phyloP scores from a whole-genome alignment of 1,284 basidiomycete species.

The Apiotrichum laibachii region DNA sequence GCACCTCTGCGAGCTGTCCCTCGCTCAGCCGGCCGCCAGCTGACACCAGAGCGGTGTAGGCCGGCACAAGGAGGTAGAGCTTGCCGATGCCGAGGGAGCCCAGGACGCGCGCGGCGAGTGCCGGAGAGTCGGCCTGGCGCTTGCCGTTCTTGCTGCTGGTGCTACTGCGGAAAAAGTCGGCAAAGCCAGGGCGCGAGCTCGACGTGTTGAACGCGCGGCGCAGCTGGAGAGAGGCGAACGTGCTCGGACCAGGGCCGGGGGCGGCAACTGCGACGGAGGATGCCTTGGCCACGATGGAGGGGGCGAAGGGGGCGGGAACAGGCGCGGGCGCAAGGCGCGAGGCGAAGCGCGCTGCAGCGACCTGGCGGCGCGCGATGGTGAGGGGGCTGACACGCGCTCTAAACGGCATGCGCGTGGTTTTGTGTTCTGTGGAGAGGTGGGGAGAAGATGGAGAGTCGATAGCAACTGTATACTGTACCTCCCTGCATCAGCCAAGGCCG shows the following conservation, averaged over 20 bases:
- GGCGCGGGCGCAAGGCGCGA: slow-evolving; percentile 5
- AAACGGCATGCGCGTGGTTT: slow-evolving; percentile 25
- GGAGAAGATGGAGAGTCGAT: not conserved
- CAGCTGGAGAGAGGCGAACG: not conserved
- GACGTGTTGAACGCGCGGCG: slow-evolving; percentile 1
- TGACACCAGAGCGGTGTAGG: slow-evolving; percentile 11
- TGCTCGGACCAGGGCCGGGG: slow-evolving; percentile 4
- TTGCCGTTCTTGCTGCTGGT: not conserved
- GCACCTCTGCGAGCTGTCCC: not conserved
- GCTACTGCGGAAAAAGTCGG: slow-evolving; percentile 2
- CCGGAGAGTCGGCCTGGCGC: not conserved
- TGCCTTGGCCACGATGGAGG: too few relatives aligned
- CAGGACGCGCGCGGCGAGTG: not conserved
- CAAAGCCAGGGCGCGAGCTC: not conserved
- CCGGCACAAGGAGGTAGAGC: not conserved
- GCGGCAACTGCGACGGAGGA: slow-evolving; percentile 11
- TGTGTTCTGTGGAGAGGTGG: not conserved
- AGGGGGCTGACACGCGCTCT: slow-evolving; percentile 27
- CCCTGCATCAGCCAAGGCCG: too few relatives aligned
- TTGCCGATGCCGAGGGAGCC: slow-evolving; percentile 5
- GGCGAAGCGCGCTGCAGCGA: slow-evolving; percentile 8
- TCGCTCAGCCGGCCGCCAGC: not conserved
- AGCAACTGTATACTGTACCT: not conserved
- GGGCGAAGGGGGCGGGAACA: slow-evolving; percentile 1
- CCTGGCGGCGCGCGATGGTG: slow-evolving; percentile 15